Conservation (phyloP, 164 flowering plant species). For the Vitis labrusca region DNA sequence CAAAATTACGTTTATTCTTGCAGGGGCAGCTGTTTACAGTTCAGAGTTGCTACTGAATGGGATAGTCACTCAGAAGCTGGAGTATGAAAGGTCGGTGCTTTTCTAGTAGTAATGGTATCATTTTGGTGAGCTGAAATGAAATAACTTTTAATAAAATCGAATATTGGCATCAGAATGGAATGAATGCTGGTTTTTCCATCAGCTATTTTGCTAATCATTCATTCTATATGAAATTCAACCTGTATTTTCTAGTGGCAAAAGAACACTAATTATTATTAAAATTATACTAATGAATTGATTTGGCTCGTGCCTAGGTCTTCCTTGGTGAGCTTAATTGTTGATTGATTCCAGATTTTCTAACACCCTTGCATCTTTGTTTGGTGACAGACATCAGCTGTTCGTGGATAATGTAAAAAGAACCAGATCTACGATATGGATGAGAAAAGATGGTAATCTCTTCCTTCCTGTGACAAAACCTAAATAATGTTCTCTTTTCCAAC, state of each 20-base stretch:
- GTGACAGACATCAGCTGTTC: constrained; percentile 62
- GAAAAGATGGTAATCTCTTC: constrained; percentile 41
- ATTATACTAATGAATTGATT: too few species aligned
- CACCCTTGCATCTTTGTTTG: not conserved
- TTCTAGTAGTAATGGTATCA: not conserved
- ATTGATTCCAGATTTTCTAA: not conserved
- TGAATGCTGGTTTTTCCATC: too few species aligned
- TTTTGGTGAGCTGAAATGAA: not conserved
- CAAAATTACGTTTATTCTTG: constrained; percentile 16
- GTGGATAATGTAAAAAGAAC: constrained; percentile 60
- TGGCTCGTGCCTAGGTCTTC: too few species aligned
- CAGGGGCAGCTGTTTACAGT: constrained; percentile 79
- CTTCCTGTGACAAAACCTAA: constrained; percentile 40
- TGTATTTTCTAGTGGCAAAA: too few species aligned
- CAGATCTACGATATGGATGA: constrained; percentile 65
- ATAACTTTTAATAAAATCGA: not conserved
- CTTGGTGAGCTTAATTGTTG: too few species aligned
- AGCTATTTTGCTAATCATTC: too few species aligned
- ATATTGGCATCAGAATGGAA: not conserved
- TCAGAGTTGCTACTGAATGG: constrained; percentile 89
- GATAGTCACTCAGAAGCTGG: constrained; percentile 84
- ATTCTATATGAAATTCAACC: too few species aligned
- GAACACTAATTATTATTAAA: too few species aligned
- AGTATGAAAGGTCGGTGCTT: constrained; percentile 66
- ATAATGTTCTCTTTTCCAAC: constrained; percentile 7